Conservation (phyloP, 2,329 filamentous ascomycete species). For the Pseudogymnoascus sp. region DNA sequence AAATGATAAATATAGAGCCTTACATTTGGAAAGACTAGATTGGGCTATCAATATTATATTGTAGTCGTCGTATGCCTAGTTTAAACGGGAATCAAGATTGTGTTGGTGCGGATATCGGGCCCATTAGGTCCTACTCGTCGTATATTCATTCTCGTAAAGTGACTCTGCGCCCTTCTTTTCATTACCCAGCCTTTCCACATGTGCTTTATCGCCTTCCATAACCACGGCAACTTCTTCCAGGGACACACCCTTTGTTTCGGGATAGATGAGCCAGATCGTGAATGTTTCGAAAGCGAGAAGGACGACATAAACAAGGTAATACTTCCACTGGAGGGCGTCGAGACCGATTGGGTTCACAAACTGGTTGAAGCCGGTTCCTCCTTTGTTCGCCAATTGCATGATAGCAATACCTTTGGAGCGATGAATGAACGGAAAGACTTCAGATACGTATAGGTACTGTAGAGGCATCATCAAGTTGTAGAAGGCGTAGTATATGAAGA, state of each 20-base stretch:
- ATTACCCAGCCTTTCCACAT: background rate
- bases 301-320: conserved; percentile 32
- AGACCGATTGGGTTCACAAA: conserved; percentile 37
- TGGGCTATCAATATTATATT: too few relatives aligned
- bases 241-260: conserved; percentile 13
- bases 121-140: background rate
- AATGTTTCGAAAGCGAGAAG: conserved; percentile 26
- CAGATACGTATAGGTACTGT: background rate
- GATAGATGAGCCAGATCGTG: conserved; percentile 31
- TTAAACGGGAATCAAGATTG: too few relatives aligned
- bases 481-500: conserved; percentile 8
- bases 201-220: background rate
- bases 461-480: conserved; percentile 10
- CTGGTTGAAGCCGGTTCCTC: conserved; percentile 29
- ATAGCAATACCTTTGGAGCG: conserved; percentile 14
- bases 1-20: background rate
- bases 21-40: too few relatives aligned
- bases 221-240: conserved; percentile 13
- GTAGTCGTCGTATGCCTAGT: too few relatives aligned
- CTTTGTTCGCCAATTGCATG: conserved; percentile 18
- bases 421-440: conserved; percentile 2
- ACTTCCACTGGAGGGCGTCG: conserved; percentile 30
- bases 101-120: background rate
- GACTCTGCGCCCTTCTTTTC: background rate
- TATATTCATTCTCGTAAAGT: background rate